Evolutionary conservation across 306 rosid genomes (phyloP), one percentile per base, ranked within the genome.

Genomic region (Cucurbita moschata): DNA sequence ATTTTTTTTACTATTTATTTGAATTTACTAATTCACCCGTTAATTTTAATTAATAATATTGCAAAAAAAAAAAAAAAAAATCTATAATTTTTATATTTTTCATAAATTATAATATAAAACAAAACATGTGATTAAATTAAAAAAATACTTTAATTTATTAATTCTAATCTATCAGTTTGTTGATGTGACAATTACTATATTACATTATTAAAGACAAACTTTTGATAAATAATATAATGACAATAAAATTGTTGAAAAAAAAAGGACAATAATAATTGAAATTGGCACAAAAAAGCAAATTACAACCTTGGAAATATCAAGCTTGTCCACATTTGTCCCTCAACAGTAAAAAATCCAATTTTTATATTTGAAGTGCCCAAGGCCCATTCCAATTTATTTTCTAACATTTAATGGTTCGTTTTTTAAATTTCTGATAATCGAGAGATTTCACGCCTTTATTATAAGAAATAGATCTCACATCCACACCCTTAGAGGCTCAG

Each of bases 281-380:
- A 73, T 59, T 69, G 58, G 74, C 78, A 72, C 37, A 39, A 65
- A 79, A 85, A 74, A 74, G 63, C 63, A 60, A 54, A 69, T 52
- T 55, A 50, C 19, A 74, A 79, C 81, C 72, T 87, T 80, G 87
- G 92, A 78, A 82, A 83, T 75, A 63, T 52, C 56, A 75, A 87
- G 76, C 79, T 73, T 78, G 84, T 79, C 38, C 72, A 70, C 74
- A 54, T 35, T 13, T 76, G 76, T 81, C 21, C 52, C 82, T 76
- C 79, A 42, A 5, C 37, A 42, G 42, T 18, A 44, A 76, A 78
- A 42, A n/a, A 69, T 80, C 63, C 38, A 51, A 60, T 58, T 9
- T 57, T 68, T 54, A 5, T 62, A 47, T 4, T 18, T 2, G 3
- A 15, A 11, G 19, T 12, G 42, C 18, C 47, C 71, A 40, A 39